Conservation (phyloP, 1,284 basidiomycete genomes). For the Irpex sp. region DNA sequence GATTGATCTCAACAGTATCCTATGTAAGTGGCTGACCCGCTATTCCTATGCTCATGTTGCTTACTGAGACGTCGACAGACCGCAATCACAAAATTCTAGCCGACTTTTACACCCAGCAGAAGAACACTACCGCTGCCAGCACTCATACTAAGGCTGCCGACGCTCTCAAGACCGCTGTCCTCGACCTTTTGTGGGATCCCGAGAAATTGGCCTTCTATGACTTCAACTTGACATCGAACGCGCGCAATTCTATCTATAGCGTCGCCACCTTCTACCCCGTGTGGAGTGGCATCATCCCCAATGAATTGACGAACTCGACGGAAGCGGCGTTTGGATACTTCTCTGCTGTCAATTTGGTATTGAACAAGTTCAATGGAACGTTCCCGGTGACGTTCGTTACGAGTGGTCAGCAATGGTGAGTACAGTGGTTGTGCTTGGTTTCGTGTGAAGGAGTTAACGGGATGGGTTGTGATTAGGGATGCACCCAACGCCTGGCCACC, state of each 20-base stretch:
- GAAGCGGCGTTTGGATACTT: constrained; percentile 80
- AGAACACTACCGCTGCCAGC: constrained; percentile 52
- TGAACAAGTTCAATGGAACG: constrained; percentile 89
- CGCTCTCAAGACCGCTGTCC: constrained; percentile 71
- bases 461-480: constrained; percentile 55
- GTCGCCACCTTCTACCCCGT: constrained; percentile 86
- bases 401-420: constrained; percentile 86
- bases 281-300: constrained; percentile 89
- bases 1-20: constrained; percentile 87
- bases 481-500: constrained; percentile 87
- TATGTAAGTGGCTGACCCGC: constrained; percentile 61
- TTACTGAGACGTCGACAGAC: neutral
- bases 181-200: constrained; percentile 91
- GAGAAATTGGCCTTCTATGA: constrained; percentile 90
- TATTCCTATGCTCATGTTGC: neutral
- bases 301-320: constrained; percentile 66
- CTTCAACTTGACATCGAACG: constrained; percentile 78
- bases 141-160: constrained; percentile 70
- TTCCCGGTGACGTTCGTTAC: constrained; percentile 80
- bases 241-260: constrained; percentile 72
- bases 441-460: neutral
- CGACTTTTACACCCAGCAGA: constrained; percentile 61
- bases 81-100: constrained; percentile 62
- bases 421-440: neutral
- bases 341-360: constrained; percentile 77